Percentiles rank a stretch among this genome's conserved stretches.
These are phyloP conservation scores for Orbilia quercus DNA, from an alignment of 2,329 filamentous ascomycete genomes.

Conservation along the genomic window DNA sequence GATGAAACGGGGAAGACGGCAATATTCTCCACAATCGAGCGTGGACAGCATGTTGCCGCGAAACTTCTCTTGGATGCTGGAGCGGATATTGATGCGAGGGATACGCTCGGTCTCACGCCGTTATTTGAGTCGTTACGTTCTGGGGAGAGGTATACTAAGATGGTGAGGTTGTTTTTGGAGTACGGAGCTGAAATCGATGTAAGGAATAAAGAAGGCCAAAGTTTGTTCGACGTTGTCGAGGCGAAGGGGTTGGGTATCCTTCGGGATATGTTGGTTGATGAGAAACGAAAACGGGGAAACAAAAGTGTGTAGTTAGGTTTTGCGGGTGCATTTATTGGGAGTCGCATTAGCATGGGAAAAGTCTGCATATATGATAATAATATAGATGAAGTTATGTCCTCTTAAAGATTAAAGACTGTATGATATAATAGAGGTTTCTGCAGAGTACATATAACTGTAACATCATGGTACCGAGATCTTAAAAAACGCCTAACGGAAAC, in stretches of 20 bases:
- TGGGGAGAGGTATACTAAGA: constrained; percentile 18
- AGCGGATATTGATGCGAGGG: constrained; percentile 24
- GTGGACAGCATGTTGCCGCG: constrained; percentile 8
- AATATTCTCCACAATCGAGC: constrained; percentile 23
- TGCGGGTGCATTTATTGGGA: no score
- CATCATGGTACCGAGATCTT: no score
- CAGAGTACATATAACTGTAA: no score
- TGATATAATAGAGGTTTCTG: no score
- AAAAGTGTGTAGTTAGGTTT: not conserved
- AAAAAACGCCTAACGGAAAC: no score
- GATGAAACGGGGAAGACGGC: constrained; percentile 8
- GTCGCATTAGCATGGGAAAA: no score
- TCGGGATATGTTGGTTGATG: not conserved
- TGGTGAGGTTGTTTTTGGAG: constrained; percentile 22
- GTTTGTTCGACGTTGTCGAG: constrained; percentile 1
- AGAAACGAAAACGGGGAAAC: not conserved
- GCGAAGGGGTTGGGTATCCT: not conserved
- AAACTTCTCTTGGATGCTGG: constrained; percentile 31
- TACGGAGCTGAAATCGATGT: constrained; percentile 20
- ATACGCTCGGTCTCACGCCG: constrained; percentile 18
- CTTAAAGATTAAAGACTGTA: no score
- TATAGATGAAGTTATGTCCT: no score
- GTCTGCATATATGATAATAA: no score
- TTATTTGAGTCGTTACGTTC: constrained; percentile 18
- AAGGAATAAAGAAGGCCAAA: constrained; percentile 8